Evolutionary conservation across 805 yeast genomes (phyloP).

Genomic region (Myxozyma kluyveri): DNA sequence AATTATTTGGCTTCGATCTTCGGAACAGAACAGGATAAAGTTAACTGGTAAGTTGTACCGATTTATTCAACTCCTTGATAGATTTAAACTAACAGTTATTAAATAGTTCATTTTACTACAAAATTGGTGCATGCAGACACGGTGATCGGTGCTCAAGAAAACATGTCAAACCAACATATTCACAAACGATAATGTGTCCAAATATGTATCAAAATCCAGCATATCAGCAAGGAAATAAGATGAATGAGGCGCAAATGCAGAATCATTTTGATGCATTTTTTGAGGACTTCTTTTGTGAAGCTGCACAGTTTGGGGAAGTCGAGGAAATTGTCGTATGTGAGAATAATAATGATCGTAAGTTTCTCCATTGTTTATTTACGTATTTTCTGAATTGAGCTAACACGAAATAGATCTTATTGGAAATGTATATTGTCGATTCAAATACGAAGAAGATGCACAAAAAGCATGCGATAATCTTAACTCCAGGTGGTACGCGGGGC

Average conservation of each 20-base stretch:
- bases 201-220: conserved; percentile 66
- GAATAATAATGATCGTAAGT: conserved; percentile 63
- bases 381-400: neutral
- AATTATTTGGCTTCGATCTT: conserved; percentile 39
- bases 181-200: conserved; percentile 62
- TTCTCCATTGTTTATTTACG: neutral
- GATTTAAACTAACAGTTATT: conserved; percentile 1
- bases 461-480: conserved; percentile 62
- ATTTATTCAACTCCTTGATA: neutral
- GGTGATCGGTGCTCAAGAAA: conserved; percentile 81
- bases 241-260: conserved; percentile 42
- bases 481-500: conserved; percentile 74
- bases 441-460: conserved; percentile 54
- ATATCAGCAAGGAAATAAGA: conserved; percentile 31
- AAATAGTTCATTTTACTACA: conserved; percentile 55
- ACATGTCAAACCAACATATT: conserved; percentile 60
- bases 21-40: conserved; percentile 42
- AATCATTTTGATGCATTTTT: conserved; percentile 59
- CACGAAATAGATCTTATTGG: conserved; percentile 58
- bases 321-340: conserved; percentile 72
- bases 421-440: conserved; percentile 72
- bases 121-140: conserved; percentile 91
- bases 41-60: conserved; percentile 36
- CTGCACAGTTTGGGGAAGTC: conserved; percentile 51
- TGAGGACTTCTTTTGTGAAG: conserved; percentile 68